Conservation (phyloP, 805 yeast species). For the Metschnikowia dekortorum region DNA sequence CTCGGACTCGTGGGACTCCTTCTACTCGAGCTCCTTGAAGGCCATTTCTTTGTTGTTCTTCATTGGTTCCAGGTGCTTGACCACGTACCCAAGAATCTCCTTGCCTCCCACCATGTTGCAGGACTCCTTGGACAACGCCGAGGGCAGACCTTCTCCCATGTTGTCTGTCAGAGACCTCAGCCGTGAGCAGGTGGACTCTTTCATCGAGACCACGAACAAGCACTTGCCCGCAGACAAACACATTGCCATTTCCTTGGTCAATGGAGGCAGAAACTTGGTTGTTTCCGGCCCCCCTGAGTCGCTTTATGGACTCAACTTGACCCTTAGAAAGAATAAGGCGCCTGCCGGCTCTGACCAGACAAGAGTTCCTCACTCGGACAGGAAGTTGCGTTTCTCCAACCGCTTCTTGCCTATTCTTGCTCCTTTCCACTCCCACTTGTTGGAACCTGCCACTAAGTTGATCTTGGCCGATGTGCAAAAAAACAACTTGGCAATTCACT, state of each 20-base stretch:
- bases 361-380: constrained; percentile 87
- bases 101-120: constrained; percentile 89
- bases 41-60: constrained; percentile 84
- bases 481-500: constrained; percentile 53
- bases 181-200: constrained; percentile 69
- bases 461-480: constrained; percentile 57
- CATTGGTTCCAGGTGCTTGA: constrained; percentile 89
- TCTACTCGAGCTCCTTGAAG: constrained; percentile 64
- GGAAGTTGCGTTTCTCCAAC: constrained; percentile 90
- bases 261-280: constrained; percentile 94
- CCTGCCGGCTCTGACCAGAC: constrained; percentile 93
- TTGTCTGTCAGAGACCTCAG: constrained; percentile 88
- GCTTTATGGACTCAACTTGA: constrained; percentile 87
- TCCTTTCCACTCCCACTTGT: constrained; percentile 92
- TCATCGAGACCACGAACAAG: constrained; percentile 81
- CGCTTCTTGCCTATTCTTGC: constrained; percentile 93
- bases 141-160: constrained; percentile 98
- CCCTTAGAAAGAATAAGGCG: constrained; percentile 91
- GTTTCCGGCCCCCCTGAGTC: constrained; percentile 99
- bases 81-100: constrained; percentile 87
- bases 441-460: constrained; percentile 63
- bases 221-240: constrained; percentile 92
- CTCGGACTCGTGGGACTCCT: constrained; percentile 79
- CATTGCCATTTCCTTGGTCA: constrained; percentile 82
- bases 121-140: constrained; percentile 89